Percentiles rank a stretch among this genome's conserved stretches.
Evolutionary conservation across 345 rosid genomes (phyloP).

Genomic region (Boechera stricta): DNA sequence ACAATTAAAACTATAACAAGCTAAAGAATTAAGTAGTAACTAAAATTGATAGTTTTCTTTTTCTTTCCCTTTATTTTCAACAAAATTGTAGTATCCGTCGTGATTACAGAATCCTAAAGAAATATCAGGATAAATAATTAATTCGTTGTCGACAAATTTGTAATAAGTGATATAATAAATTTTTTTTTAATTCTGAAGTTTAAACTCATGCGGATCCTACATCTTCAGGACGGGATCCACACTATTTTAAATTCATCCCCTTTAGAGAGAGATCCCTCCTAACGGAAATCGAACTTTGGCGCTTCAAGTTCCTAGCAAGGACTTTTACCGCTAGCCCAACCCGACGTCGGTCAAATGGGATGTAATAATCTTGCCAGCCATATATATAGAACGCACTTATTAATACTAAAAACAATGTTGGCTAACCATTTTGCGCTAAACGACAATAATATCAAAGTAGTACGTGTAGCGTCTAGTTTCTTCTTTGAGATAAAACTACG

Average conservation of each 20-base stretch:
- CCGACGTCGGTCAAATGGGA: too few species aligned
- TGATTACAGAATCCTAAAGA: conserved; percentile 12
- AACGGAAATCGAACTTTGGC: too few species aligned
- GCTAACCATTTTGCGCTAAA: conserved; percentile 6
- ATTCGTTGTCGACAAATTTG: conserved; percentile 22
- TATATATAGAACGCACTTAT: background rate
- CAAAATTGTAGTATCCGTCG: background rate
- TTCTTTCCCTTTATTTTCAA: conserved; percentile 8
- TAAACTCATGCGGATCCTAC: too few species aligned
- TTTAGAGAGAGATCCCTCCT: too few species aligned
- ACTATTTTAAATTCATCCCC: too few species aligned
- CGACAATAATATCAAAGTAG: conserved; percentile 27
- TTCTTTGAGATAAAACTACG: conserved; percentile 30
- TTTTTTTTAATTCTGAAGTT: too few species aligned
- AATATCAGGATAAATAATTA: background rate
- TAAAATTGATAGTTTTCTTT: background rate
- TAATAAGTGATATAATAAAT: too few species aligned
- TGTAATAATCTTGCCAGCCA: conserved; percentile 39
- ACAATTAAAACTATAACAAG: background rate
- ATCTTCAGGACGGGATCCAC: too few species aligned
- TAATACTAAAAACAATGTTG: conserved; percentile 18
- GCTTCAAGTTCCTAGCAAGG: too few species aligned
- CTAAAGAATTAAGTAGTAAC: too few species aligned
- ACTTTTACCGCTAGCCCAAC: too few species aligned
- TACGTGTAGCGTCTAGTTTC: conserved; percentile 29